Conservation (phyloP, 2,329 filamentous ascomycete genomes). For the Spiromastix sp. region DNA sequence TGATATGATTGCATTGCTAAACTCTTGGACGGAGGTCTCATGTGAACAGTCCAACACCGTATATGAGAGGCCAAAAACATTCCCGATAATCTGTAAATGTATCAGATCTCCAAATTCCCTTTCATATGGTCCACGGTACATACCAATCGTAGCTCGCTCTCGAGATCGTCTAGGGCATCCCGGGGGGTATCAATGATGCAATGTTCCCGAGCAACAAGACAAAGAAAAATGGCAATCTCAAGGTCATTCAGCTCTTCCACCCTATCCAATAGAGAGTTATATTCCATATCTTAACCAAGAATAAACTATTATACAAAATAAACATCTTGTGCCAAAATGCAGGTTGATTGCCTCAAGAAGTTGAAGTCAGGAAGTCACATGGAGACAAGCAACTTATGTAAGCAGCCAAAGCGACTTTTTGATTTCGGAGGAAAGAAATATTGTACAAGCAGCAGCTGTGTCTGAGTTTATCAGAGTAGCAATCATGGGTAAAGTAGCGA, state of each 20-base stretch:
- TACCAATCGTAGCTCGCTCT: slow-evolving; percentile 64
- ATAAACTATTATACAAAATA: too few relatives aligned
- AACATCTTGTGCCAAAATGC: too few relatives aligned
- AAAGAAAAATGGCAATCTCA: slow-evolving; percentile 75
- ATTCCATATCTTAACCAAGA: slow-evolving; percentile 56
- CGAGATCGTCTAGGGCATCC: slow-evolving; percentile 54
- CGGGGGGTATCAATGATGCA: slow-evolving; percentile 71
- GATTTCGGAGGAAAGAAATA: too few relatives aligned
- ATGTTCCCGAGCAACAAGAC: slow-evolving; percentile 71
- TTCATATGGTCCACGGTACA: background rate
- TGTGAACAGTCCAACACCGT: slow-evolving; percentile 62
- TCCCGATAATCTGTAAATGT: slow-evolving; percentile 47
- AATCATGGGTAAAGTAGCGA: slow-evolving; percentile 28
- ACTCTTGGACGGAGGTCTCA: slow-evolving; percentile 68
- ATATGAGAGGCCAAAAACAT: slow-evolving; percentile 62
- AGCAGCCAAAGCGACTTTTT: too few relatives aligned
- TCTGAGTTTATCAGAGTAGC: too few relatives aligned
- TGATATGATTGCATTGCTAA: slow-evolving; percentile 63
- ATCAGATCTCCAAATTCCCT: background rate
- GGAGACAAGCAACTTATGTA: too few relatives aligned
- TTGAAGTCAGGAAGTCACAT: too few relatives aligned
- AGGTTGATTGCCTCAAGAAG: too few relatives aligned
- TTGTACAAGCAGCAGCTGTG: too few relatives aligned
- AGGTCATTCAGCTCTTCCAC: slow-evolving; percentile 75
- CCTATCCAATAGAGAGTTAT: slow-evolving; percentile 52